Evolutionary conservation across 495 filamentous ascomycete species (phyloP).

Genomic region (Neurospora sp.): DNA sequence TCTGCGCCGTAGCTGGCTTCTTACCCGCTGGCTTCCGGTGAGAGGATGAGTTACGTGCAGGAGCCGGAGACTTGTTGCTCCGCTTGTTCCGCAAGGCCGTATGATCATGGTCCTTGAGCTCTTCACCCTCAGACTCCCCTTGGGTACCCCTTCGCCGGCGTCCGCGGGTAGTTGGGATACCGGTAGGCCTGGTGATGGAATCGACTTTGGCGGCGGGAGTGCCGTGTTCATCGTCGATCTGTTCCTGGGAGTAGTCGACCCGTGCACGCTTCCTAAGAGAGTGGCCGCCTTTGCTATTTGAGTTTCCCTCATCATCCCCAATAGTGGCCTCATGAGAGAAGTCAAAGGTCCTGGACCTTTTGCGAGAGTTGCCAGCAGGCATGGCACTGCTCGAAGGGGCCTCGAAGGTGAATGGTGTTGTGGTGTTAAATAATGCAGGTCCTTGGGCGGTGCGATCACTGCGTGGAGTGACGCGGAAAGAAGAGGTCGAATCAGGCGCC

Average conservation of each 20-base stretch:
- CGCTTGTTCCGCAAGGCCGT: slow-evolving; percentile 12
- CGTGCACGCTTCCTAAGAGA: slow-evolving; percentile 36
- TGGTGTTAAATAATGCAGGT: background rate
- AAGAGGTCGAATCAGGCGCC: background rate
- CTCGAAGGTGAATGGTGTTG: slow-evolving; percentile 17
- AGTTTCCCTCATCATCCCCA: slow-evolving; percentile 25
- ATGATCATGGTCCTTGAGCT: slow-evolving; percentile 10
- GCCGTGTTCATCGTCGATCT: slow-evolving; percentile 24
- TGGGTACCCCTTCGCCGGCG: slow-evolving; percentile 22
- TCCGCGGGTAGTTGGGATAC: slow-evolving; percentile 13
- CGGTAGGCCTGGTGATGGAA: no score
- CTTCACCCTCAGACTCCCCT: slow-evolving; percentile 17
- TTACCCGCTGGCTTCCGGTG: slow-evolving; percentile 26
- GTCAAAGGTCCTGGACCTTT: slow-evolving; percentile 29
- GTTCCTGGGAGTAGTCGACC: slow-evolving; percentile 36
- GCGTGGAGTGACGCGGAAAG: slow-evolving; percentile 8
- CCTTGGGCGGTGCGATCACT: slow-evolving; percentile 13
- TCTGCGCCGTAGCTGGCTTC: slow-evolving; percentile 21
- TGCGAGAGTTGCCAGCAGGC: slow-evolving; percentile 10
- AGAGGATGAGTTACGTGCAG: slow-evolving; percentile 12
- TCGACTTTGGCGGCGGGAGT: background rate
- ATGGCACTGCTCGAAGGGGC: slow-evolving; percentile 21
- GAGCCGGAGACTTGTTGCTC: slow-evolving; percentile 21
- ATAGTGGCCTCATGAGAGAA: slow-evolving; percentile 13
- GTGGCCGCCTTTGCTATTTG: slow-evolving; percentile 31